These are phyloP conservation scores for Neonectria magnoliae DNA, from an alignment of 2,329 filamentous ascomycete species.

Conservation along the genomic window DNA sequence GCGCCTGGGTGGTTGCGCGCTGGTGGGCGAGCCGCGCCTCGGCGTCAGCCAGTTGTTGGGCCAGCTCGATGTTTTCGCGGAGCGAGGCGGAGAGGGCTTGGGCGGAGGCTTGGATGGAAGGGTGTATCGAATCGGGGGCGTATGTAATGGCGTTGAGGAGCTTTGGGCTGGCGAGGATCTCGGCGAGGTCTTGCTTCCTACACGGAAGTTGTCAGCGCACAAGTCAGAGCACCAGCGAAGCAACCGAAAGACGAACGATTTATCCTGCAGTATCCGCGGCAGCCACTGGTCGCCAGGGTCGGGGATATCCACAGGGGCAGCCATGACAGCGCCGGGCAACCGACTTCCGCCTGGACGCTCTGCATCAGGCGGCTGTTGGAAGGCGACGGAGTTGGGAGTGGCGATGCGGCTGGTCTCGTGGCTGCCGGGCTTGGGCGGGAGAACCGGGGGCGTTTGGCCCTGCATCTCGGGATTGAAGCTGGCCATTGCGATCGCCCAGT, in stretches of 20 bases:
- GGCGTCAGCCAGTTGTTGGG: constrained; percentile 68
- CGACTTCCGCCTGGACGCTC: constrained; percentile 21
- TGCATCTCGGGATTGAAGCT: constrained; percentile 44
- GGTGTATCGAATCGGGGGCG: constrained; percentile 73
- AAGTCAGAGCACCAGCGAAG: constrained; percentile 38
- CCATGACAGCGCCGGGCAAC: constrained; percentile 29
- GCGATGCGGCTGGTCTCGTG: constrained; percentile 74
- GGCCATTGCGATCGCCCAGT: constrained; percentile 34
- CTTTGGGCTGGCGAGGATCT: constrained; percentile 70
- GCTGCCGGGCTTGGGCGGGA: constrained; percentile 76
- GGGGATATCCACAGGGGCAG: constrained; percentile 52
- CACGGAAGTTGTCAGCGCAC: constrained; percentile 21
- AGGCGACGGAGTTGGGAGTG: constrained; percentile 65
- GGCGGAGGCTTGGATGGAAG: constrained; percentile 74
- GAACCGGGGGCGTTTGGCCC: constrained; percentile 66
- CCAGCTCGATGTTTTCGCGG: constrained; percentile 76
- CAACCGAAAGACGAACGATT: constrained; percentile 69
- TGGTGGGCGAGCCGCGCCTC: constrained; percentile 67
- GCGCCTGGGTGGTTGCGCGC: constrained; percentile 79
- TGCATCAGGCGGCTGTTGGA: constrained; percentile 54
- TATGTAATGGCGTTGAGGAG: constrained; percentile 81
- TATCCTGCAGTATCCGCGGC: constrained; percentile 79
- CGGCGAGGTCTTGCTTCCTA: constrained; percentile 82
- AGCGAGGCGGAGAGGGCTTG: constrained; percentile 72
- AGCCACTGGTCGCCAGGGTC: constrained; percentile 81